Conservation (phyloP, 371 early-diverging fungal genomes). For the Saksenaea oblongispora region DNA sequence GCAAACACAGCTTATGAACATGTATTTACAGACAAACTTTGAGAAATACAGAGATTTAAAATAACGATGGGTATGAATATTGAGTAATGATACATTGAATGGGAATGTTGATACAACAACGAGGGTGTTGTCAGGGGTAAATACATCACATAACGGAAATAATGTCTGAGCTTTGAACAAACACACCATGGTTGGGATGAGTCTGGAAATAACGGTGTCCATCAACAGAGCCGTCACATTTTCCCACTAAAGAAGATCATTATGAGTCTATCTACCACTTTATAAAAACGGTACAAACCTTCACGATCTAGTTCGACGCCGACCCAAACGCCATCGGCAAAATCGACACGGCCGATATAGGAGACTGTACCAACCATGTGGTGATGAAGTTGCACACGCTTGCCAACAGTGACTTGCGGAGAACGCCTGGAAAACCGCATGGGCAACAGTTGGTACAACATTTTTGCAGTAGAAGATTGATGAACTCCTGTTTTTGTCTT, state of each 20-base stretch:
- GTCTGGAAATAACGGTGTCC: conserved; percentile 28
- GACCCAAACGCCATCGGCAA: conserved; percentile 38
- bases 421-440: background rate
- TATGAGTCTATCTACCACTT: background rate
- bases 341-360: conserved; percentile 30
- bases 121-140: too few relatives aligned
- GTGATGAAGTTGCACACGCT: conserved; percentile 22
- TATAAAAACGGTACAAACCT: conserved; percentile 16
- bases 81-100: background rate
- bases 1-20: background rate
- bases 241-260: conserved; percentile 16
- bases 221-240: conserved; percentile 33
- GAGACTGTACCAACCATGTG: conserved; percentile 28
- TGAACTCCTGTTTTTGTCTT: background rate
- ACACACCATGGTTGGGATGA: conserved; percentile 25
- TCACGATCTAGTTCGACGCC: conserved; percentile 38
- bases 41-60: background rate
- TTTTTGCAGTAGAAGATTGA: background rate
- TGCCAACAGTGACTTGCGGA: conserved; percentile 7
- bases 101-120: background rate
- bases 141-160: background rate
- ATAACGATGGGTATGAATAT: background rate
- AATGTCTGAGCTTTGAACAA: conserved; percentile 15
- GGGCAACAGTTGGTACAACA: background rate
- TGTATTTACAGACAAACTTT: conserved; percentile 2